Conservation (phyloP, 2,329 filamentous ascomycete genomes). For the Trichoderma koningiopsis region DNA sequence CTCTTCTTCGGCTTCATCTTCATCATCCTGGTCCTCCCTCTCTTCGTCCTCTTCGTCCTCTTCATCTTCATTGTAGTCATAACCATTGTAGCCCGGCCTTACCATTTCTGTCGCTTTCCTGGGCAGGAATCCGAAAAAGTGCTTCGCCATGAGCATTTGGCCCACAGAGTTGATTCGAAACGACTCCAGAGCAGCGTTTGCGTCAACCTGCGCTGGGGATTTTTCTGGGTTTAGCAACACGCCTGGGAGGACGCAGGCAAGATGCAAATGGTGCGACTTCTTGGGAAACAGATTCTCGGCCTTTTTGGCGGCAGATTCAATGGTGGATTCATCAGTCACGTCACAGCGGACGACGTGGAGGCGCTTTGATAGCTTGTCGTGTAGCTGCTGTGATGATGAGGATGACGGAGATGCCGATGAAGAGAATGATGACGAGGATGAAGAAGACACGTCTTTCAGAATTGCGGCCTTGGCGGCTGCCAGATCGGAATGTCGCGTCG, state of each 20-base stretch:
- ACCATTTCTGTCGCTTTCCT: conserved; percentile 47
- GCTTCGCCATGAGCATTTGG: conserved; percentile 74
- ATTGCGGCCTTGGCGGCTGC: conserved; percentile 40
- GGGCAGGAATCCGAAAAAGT: conserved; percentile 71
- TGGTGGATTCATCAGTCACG: conserved; percentile 62
- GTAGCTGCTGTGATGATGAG: not conserved
- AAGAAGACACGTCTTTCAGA: conserved; percentile 34
- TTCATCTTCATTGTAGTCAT: not conserved
- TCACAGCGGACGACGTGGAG: conserved; percentile 47
- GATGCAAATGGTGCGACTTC: conserved; percentile 60
- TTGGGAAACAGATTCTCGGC: conserved; percentile 57
- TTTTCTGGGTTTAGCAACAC: conserved; percentile 71
- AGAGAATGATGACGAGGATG: not conserved
- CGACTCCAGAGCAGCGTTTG: conserved; percentile 63
- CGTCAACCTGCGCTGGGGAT: conserved; percentile 65
- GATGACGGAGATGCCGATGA: not conserved
- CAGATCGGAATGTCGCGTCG: conserved; percentile 43
- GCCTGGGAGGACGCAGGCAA: conserved; percentile 71
- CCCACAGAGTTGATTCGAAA: conserved; percentile 74
- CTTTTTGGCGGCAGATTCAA: conserved; percentile 56
- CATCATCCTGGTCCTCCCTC: not conserved
- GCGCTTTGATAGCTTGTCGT: conserved; percentile 35
- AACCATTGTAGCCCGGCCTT: not conserved
- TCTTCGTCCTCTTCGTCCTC: conserved; percentile 9
- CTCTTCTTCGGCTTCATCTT: not conserved